Percentiles rank a stretch among this genome's conserved stretches.
phyloP scores from a whole-genome alignment of 2,329 filamentous ascomycete genomes.

The Corniculantispora saksenae region DNA sequence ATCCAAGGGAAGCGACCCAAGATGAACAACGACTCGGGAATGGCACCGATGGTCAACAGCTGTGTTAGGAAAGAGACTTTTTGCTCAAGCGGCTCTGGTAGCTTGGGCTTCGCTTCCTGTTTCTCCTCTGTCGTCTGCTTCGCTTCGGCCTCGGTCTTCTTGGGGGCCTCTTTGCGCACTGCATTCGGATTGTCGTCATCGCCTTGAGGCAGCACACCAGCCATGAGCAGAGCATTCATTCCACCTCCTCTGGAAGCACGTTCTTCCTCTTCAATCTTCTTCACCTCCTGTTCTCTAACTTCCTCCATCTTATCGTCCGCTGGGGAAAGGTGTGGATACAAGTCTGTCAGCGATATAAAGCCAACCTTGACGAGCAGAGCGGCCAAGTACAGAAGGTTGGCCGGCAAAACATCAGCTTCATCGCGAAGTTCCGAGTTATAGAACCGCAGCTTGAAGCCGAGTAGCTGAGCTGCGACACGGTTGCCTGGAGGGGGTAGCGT shows the following conservation, averaged over 20 bases:
- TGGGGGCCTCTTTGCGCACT: slow-evolving; percentile 51
- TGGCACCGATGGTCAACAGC: slow-evolving; percentile 83
- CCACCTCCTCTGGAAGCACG: slow-evolving; percentile 67
- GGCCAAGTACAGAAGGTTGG: slow-evolving; percentile 89
- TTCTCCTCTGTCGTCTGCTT: slow-evolving; percentile 47
- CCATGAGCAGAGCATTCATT: slow-evolving; percentile 82
- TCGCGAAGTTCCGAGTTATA: slow-evolving; percentile 82
- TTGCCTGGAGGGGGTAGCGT: slow-evolving; percentile 85
- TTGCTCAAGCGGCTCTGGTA: slow-evolving; percentile 78
- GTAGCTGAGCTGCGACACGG: slow-evolving; percentile 85
- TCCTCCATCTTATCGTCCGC: slow-evolving; percentile 79
- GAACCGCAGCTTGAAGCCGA: slow-evolving; percentile 96
- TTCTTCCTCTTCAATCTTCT: slow-evolving; percentile 79
- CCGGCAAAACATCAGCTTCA: slow-evolving; percentile 75
- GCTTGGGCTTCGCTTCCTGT: slow-evolving; percentile 50
- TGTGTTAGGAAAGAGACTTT: slow-evolving; percentile 84
- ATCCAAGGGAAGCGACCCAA: slow-evolving; percentile 93
- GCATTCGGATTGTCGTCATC: slow-evolving; percentile 68
- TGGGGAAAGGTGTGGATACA: slow-evolving; percentile 91
- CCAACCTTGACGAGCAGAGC: slow-evolving; percentile 95
- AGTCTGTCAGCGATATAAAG: slow-evolving; percentile 87
- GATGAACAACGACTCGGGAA: slow-evolving; percentile 91
- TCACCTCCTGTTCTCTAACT: slow-evolving; percentile 68
- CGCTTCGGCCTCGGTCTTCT: slow-evolving; percentile 54
- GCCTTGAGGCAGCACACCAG: slow-evolving; percentile 70